Percentiles rank a stretch among this genome's conserved stretches.
Evolutionary conservation across 2,329 filamentous ascomycete species (phyloP).

Genomic region (Rhinocladiella mackenziei): DNA sequence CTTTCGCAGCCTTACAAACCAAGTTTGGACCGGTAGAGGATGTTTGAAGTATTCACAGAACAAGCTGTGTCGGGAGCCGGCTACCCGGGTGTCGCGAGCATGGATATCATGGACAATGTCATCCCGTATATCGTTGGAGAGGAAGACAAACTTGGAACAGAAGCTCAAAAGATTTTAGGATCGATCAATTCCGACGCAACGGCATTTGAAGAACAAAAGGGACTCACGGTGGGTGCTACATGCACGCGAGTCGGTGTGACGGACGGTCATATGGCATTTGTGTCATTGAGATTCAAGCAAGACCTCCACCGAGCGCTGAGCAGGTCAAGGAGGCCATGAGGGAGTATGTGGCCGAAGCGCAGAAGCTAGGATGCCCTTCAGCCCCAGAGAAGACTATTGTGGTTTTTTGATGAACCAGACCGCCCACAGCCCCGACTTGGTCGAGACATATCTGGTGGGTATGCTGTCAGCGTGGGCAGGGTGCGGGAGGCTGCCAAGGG

Average conservation of each 20-base stretch:
- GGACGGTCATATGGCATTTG: slow-evolving; percentile 93
- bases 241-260: slow-evolving; percentile 95
- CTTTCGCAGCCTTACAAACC: slow-evolving; percentile 82
- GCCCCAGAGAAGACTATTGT: slow-evolving; percentile 77
- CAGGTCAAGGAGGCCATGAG: slow-evolving; percentile 75
- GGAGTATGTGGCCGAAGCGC: slow-evolving; percentile 75
- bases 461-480: slow-evolving; percentile 85
- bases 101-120: slow-evolving; percentile 96
- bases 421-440: slow-evolving; percentile 88
- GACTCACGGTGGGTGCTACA: slow-evolving; percentile 73
- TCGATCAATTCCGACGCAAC: slow-evolving; percentile 65
- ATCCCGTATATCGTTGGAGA: slow-evolving; percentile 91
- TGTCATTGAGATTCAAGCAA: slow-evolving; percentile 77
- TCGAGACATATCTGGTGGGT: slow-evolving; percentile 77
- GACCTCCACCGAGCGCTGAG: slow-evolving; percentile 68
- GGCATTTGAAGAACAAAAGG: slow-evolving; percentile 69
- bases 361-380: slow-evolving; percentile 78
- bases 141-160: slow-evolving; percentile 92
- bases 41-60: slow-evolving; percentile 86
- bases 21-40: slow-evolving; percentile 73
- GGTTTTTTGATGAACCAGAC: slow-evolving; percentile 85
- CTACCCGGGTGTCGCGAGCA: slow-evolving; percentile 65
- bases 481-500: slow-evolving; percentile 74
- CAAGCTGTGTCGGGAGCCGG: slow-evolving; percentile 92
- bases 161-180: slow-evolving; percentile 92